Conservation (phyloP, 2,329 filamentous ascomycete genomes). For the Exophiala sp. region DNA sequence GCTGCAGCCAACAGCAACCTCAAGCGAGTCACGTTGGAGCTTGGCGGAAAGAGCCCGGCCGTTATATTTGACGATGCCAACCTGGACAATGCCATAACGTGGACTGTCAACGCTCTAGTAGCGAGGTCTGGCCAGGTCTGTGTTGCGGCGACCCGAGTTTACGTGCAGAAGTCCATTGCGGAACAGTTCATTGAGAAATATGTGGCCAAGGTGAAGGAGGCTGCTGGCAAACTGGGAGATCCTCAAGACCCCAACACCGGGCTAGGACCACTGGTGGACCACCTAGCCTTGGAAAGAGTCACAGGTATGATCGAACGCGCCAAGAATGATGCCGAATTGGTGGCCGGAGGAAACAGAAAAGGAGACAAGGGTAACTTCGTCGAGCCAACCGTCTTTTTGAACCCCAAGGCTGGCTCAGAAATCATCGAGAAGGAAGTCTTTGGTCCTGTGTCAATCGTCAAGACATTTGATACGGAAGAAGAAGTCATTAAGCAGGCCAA, state of each 20-base stretch:
- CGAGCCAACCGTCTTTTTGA: conserved; percentile 36
- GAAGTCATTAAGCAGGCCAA: conserved; percentile 40
- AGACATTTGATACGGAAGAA: conserved; percentile 37
- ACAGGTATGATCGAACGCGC: conserved; percentile 40
- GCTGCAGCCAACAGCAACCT: conserved; percentile 50
- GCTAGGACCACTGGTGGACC: conserved; percentile 44
- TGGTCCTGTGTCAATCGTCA: conserved; percentile 40
- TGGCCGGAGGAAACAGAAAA: conserved; percentile 35
- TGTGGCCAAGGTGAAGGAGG: conserved; percentile 27
- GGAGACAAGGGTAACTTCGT: conserved; percentile 38
- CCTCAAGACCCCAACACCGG: conserved; percentile 60
- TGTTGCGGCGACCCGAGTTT: conserved; percentile 60
- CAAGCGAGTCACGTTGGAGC: conserved; percentile 59
- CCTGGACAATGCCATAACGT: conserved; percentile 37
- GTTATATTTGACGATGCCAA: conserved; percentile 45
- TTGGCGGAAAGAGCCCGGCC: conserved; percentile 45
- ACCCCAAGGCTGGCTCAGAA: conserved; percentile 33
- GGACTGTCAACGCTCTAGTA: conserved; percentile 59
- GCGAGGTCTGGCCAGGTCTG: conserved; percentile 62
- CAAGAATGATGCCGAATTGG: conserved; percentile 45
- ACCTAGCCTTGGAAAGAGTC: conserved; percentile 41
- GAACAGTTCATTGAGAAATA: conserved; percentile 58
- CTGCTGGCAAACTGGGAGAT: conserved; percentile 61
- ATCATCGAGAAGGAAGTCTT: conserved; percentile 42
- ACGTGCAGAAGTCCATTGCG: conserved; percentile 59